Evolutionary conservation across 768 basidiomycete species (phyloP).

Genomic region (Trametes sanguinea): DNA sequence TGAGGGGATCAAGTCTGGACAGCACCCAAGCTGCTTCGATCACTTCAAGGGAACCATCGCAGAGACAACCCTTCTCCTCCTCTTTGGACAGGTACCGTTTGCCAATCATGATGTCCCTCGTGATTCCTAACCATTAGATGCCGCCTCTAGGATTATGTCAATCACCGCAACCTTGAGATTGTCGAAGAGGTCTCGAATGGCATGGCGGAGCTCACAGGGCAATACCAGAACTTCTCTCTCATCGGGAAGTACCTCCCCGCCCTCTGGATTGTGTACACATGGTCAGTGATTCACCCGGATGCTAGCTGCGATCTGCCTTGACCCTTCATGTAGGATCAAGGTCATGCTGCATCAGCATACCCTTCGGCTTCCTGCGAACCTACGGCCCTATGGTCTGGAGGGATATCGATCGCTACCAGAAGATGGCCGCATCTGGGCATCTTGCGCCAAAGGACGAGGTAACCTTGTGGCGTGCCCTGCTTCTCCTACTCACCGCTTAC

Average conservation of each 20-base stretch:
- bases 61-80: constrained; percentile 35
- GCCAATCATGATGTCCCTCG: neutral
- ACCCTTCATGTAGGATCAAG: constrained; percentile 21
- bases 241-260: constrained; percentile 31
- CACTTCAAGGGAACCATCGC: constrained; percentile 34
- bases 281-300: constrained; percentile 20
- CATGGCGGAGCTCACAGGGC: constrained; percentile 34
- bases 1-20: constrained; percentile 8
- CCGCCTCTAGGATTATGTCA: constrained; percentile 29
- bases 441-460: constrained; percentile 18
- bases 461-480: neutral
- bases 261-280: constrained; percentile 30
- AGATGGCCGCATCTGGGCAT: constrained; percentile 12
- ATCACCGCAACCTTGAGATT: constrained; percentile 28
- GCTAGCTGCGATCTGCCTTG: neutral
- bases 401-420: constrained; percentile 24
- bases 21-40: constrained; percentile 31
- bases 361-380: constrained; percentile 24
- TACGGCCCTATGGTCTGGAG: constrained; percentile 22
- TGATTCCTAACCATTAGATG: constrained; percentile 1
- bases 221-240: constrained; percentile 34
- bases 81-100: constrained; percentile 33
- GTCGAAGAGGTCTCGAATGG: constrained; percentile 31
- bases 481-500: neutral
- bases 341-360: constrained; percentile 25